Evolutionary conservation across 495 filamentous ascomycete genomes (phyloP), one percentile per base, ranked within the genome.

Genomic region (Penicillium waksmanii): DNA sequence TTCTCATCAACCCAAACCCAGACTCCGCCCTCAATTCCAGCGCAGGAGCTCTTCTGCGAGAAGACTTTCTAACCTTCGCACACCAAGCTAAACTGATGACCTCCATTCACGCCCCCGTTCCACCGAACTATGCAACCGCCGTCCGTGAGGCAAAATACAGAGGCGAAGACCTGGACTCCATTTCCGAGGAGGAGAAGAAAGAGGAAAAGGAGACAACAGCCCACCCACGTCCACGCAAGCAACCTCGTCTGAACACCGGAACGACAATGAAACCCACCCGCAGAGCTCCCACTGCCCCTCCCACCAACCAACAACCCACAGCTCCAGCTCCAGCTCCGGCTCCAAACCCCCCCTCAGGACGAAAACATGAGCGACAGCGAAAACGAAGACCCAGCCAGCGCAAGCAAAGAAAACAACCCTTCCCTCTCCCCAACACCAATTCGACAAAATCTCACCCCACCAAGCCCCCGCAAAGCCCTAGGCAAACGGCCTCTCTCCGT

Each of bases 1-100:
- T 91, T 36, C 77, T 91, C n/a, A 87, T 91, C 51, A 80, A 87
- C 50, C 88, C 88, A 7, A 91, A 90, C 64, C 87, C 87, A 2
- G 87, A 86, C 60, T 89, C 86, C 36, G 85, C 87, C 11, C 77
- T 91, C 43, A 91, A 91, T 65, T 83, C 85, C 12, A 77, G 80
- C 13, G 86, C 88, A 6, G 87, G 87, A 5, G 77, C 80, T 17
- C 63, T 90, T 51, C 76, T 88, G 2, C 79, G 82, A 52, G 87
- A 89, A 35, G 85, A 89, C 57, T 90, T 84, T 57, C 78, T 76
- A 12, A 78, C 75, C 3, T 91, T 85, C 68, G 77, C 81, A 51
- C 78, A 81, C 47, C 79, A 88, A 59, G 88, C 87, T 15, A 82
- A 76, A 64, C 66, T 90, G 25, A 88, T 89, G 86, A 86, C 86